These are phyloP conservation scores for Penicillium crustosum DNA, from an alignment of 2,329 filamentous ascomycete genomes.

Conservation along the genomic window DNA sequence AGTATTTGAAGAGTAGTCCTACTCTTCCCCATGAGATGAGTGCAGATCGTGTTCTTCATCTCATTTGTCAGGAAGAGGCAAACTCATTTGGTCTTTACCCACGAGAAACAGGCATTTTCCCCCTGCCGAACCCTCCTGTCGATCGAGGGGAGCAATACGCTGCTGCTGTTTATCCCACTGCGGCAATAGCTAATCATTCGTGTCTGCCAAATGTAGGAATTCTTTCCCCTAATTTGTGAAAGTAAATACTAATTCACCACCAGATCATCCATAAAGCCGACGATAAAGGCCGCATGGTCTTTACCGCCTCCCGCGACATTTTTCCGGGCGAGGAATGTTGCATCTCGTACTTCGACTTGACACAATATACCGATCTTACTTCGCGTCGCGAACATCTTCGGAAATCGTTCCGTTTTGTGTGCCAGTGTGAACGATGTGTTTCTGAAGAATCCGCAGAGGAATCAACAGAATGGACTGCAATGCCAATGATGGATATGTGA, in stretches of 20 bases:
- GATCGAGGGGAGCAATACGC: conserved; percentile 25
- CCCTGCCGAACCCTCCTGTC: conserved; percentile 9
- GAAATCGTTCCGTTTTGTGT: conserved; percentile 31
- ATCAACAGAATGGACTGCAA: conserved; percentile 17
- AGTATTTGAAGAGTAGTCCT: conserved; percentile 28
- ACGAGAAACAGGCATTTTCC: conserved; percentile 23
- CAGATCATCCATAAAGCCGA: conserved; percentile 36
- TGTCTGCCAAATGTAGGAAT: conserved; percentile 25
- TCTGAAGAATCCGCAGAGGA: conserved; percentile 22
- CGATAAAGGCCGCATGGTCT: conserved; percentile 31
- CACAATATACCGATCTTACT: conserved; percentile 18
- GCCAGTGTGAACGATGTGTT: conserved; percentile 29
- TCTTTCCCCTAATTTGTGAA: not conserved
- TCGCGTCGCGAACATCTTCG: conserved; percentile 28
- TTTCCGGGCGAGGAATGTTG: conserved; percentile 34
- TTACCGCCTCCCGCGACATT: conserved; percentile 32
- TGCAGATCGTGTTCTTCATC: conserved; percentile 20
- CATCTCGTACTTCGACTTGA: conserved; percentile 36
- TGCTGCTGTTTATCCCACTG: conserved; percentile 26
- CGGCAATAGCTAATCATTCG: conserved; percentile 28
- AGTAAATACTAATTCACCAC: not conserved
- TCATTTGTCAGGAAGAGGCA: conserved; percentile 29
- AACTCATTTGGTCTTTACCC: conserved; percentile 30
- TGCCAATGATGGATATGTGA: conserved; percentile 21
- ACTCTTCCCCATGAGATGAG: conserved; percentile 20